Base-by-base conservation (phyloP, 768 basidiomycete genomes). In the Lentinula detonsa region DNA sequence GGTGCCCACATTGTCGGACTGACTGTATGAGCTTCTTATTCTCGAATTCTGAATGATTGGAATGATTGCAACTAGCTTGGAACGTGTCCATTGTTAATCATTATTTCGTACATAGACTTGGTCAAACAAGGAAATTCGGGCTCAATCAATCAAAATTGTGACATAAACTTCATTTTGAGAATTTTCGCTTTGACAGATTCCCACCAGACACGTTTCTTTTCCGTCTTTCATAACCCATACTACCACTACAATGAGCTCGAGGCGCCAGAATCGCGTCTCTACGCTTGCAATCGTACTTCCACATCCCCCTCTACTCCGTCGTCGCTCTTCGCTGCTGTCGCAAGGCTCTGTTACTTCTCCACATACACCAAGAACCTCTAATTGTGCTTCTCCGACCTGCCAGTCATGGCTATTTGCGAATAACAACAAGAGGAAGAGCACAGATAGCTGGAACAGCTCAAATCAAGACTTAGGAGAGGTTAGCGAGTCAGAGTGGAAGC, bases 361-460 rank as follows among this genome's bases (percentile, higher is more conserved):
- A 0, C 84, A 78, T 57, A 89, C 91, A 0, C 91, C 87, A 0
- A 75, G 76, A 48, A 81, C 28, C 33, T 63, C 62, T 21, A 40
- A 79, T 57, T 81, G 79, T 67, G 77, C 77, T 64, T 85, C 85
- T 4, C 84, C 86, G 34, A 69, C 70, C 64, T 78, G 80, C 56
- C 78, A 83, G 2, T 77, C 85, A 60, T 73, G 85, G 60, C 71
- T 87, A 62, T 80, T 85, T 60, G 69, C 78, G 3, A 67, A 79
- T 1, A 70, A 77, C 21, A 61, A 74, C 61, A 79, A 85, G 74
- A 76, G 90, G 64, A 87, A 86, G 72, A 91, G 89, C 72, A 85
- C 86, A 1, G 88, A 91, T 71, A 91, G 90, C 71, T 91, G 90
- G 90, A 89, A 87, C 71, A 90, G 88, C 67, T 92, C 91, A 21